Evolutionary conservation across 768 basidiomycete genomes (phyloP), one percentile per base, ranked within the genome.

Genomic region (Trametes punicea): DNA sequence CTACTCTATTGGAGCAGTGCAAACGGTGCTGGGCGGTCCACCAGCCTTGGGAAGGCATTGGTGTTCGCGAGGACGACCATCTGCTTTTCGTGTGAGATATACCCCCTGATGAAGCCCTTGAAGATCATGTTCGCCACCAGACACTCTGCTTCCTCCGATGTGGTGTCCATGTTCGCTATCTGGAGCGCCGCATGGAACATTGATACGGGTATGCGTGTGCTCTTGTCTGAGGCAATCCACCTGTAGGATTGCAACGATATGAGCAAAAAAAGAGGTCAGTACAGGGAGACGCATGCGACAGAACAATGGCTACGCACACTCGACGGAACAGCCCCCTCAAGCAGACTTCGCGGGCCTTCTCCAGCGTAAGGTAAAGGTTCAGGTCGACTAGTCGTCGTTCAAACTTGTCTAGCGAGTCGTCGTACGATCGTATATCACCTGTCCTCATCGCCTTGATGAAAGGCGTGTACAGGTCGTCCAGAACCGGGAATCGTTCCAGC

Each of bases 101-200:
- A 99, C 8, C 97, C 97, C 47, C 90, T 81, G 72, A 98, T 87
- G 69, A 86, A 91, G 18, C 90, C 90, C 73, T 87, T 91, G 74
- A 88, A 93, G 40, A 98, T 90, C 90, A 96, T 89, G 68, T 95
- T 95, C 26, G 94, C 93, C 7, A 97, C 83, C 48, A 94, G 80
- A 70, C 94, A 97, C 70, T 98, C 94, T 2, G 91, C 90, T 70
- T 96, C 94, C 62, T 90, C 93, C 57, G 76, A 67, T 7, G 84
- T 76, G 21, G 90, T 82, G 10, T 85, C 81, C 30, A 31, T 31
- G 56, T 87, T 89, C 3, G 88, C 86, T 54, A 92, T 71, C 48
- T 74, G 75, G 46, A 96, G 74, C 5, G 89, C 87, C n/a, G 76
- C 75, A 65, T 88, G 87, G 72, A 98, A 94, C 73, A 88, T 81